Evolutionary conservation across 208 protist species (phyloP), one percentile per base, ranked within the genome.

Genomic region (Crithidia mellificae): DNA sequence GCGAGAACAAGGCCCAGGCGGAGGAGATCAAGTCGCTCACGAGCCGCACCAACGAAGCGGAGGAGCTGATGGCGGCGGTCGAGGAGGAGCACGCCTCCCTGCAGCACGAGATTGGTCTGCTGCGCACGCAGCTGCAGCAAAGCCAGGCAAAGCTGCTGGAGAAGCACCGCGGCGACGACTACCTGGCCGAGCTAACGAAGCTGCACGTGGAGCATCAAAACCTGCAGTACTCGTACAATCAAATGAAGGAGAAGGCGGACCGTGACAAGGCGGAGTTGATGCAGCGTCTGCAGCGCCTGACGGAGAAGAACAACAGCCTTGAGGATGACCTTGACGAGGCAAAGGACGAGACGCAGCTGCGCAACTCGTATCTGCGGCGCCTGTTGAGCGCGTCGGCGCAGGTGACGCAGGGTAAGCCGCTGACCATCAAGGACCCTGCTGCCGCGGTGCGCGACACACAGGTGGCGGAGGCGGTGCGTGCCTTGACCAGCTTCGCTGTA

Each of bases 161-260:
- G 46, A 80, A 85, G 68, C 54, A 80, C 63, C 78, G 64, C 47
- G 80, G 77, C 14, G 82, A 85, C 36, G 84, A 84, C 22, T 82
- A 86, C 70, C 68, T 90, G 8, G 80, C 84, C 38, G 78, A 90
- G 52, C 76, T 90, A 0, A 85, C 84, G 14, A 62, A 68, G 62
- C 72, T 87, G 30, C 87, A 90, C 72, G 82, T 93, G 44, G 81
- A 79, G 53, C 80, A 88, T 56, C 84, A 93, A 56, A 69, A 80
- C 39, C 50, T 88, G 62, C 79, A 88, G 78, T 81, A 78, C 58
- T 63, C 52, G 5, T 73, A 85, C 57, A 73, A 68, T 8, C 75
- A 83, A 58, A 67, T 86, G 19, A 78, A 83, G 70, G 80, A 86
- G 55, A 67, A 72, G 67, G 55, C 73, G 43, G 43, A 71, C 55